Evolutionary conservation across 164 flowering plant species (phyloP), one percentile per base, ranked within the genome.

Genomic region (Dillenia turbinata): DNA sequence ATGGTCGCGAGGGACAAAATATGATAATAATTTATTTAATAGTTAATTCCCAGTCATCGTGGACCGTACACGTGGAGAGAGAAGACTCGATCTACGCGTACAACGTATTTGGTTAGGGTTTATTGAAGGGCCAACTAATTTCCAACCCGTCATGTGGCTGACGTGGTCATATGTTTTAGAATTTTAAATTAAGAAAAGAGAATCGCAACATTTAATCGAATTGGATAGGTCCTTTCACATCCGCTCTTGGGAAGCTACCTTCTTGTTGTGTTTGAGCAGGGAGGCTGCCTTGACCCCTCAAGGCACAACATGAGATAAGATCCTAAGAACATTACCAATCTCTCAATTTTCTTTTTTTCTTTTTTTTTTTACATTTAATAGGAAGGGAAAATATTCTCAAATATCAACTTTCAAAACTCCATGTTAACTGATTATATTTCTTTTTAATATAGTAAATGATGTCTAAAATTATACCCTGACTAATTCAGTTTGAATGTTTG

Each of bases 91-190:
- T 69, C 78, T 72, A 78, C 75, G 72, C 76, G 78, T 71, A 77
- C 61, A 14, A 8, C 62, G 68, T 52, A 57, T 43, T 65, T 43
- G 56, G 49, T 48, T 52, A 6, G 72, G 60, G 49, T 47, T 56
- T 53, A 43, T 54, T 52, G 54, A 22, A 46, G 71, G 73, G 74
- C 83, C 79, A 73, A 57, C 73, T 67, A 75, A 68, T 74, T 61
- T 78, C 75, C 66, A 5, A 33, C 75, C 75, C 66, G 71, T 71
- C 87, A 80, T 80, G 86, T 81, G 86, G 79, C 84, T 82, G 69
- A 86, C 87, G 86, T 86, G 91, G 80, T 62, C 62, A 12, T 24
- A 57, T 52, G 24, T 13, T 33, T 44, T 44, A 9, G 44, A 52
- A 52, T 51, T 1, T 26, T 12, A 26, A 22, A 11, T 8, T 26